A percentile compares a stretch with the other conserved stretches of the same genome.
Evolutionary conservation across 139 green algal genomes (phyloP).

Genomic region (Chlorella sp.): DNA sequence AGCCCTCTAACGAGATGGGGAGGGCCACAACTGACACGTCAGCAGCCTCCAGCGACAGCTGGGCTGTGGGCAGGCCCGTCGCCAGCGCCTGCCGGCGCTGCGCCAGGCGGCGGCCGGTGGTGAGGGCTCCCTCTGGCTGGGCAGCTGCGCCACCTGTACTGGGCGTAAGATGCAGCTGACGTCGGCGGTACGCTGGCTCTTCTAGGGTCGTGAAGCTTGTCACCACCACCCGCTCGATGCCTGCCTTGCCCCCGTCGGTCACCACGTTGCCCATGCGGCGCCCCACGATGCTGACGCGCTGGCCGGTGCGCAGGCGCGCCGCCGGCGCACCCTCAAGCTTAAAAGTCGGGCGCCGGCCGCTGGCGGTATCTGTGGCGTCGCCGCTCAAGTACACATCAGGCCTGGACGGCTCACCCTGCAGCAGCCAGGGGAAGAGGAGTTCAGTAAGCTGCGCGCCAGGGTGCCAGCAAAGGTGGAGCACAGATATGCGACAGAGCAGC

Average conservation of each 20-base stretch:
- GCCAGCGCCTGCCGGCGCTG: no score
- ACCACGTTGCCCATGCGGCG: neutral
- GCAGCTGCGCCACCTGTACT: no score
- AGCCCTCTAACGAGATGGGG: neutral
- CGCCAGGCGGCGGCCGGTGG: no score
- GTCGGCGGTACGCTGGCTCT: neutral
- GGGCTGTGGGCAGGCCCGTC: neutral
- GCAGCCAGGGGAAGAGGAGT: neutral
- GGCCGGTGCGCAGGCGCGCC: neutral
- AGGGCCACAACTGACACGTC: neutral
- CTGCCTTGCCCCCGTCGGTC: neutral
- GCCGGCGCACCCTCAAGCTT: neutral
- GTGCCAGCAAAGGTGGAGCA: no score
- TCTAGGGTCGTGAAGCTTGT: neutral
- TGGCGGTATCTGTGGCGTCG: neutral
- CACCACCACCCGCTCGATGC: neutral
- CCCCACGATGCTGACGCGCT: neutral
- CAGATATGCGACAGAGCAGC: no score
- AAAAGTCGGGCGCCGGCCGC: neutral
- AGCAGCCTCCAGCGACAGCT: neutral
- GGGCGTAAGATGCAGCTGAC: no score
- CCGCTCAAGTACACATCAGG: neutral
- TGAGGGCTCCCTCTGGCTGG: no score
- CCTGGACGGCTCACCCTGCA: neutral
- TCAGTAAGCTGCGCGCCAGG: no score